Evolutionary conservation across 805 yeast species (phyloP).

Genomic region (Wilhelminamyces savonicus): DNA sequence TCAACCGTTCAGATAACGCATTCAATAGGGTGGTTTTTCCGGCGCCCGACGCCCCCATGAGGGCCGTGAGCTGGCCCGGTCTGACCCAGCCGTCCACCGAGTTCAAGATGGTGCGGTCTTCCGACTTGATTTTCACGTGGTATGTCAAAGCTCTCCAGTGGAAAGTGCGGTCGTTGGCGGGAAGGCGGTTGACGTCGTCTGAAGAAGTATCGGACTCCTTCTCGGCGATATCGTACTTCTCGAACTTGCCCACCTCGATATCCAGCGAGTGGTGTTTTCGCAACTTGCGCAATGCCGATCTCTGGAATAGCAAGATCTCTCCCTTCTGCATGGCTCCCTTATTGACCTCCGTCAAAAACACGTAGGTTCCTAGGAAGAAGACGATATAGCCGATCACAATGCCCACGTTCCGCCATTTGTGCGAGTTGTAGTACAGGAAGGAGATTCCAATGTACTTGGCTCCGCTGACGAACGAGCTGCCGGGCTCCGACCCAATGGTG

Average conservation of each 20-base stretch:
- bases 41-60: slow-evolving; percentile 86
- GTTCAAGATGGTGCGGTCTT: slow-evolving; percentile 33
- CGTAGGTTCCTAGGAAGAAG: slow-evolving; percentile 49
- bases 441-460: slow-evolving; percentile 28
- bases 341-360: slow-evolving; percentile 50
- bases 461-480: slow-evolving; percentile 16
- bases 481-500: slow-evolving; percentile 18
- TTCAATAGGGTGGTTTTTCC: slow-evolving; percentile 77
- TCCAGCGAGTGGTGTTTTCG: slow-evolving; percentile 33
- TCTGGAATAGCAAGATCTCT: slow-evolving; percentile 59
- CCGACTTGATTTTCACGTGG: slow-evolving; percentile 31
- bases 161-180: slow-evolving; percentile 30
- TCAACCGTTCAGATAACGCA: slow-evolving; percentile 65
- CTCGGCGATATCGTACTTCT: slow-evolving; percentile 3
- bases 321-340: slow-evolving; percentile 65
- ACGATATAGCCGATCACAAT: slow-evolving; percentile 50
- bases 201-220: slow-evolving; percentile 7
- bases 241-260: slow-evolving; percentile 10
- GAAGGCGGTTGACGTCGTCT: slow-evolving; percentile 1
- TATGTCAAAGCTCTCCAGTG: slow-evolving; percentile 35
- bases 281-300: slow-evolving; percentile 39
- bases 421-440: slow-evolving; percentile 37
- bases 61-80: slow-evolving; percentile 76
- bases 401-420: slow-evolving; percentile 64
- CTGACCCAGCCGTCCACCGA: slow-evolving; percentile 59